A percentile compares a stretch with the other conserved stretches of the same genome.
Conservation (phyloP, 2,329 filamentous ascomycete species). For the Fusarium floridanum region DNA sequence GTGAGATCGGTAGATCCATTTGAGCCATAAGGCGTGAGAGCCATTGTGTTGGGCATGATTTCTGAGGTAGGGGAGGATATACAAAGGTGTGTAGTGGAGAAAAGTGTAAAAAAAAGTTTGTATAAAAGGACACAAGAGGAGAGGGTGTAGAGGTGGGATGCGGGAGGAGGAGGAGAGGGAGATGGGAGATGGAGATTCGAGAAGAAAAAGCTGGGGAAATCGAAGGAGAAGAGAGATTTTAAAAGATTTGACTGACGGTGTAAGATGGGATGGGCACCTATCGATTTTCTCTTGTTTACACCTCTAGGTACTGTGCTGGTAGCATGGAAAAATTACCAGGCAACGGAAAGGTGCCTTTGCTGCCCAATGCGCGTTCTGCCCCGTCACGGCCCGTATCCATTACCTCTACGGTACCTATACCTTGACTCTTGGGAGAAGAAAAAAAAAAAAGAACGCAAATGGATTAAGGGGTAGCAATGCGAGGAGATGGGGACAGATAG, state of each 20-base stretch:
- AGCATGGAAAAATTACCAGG: constrained; percentile 34
- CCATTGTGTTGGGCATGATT: constrained; percentile 46
- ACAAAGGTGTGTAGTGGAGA: constrained; percentile 17
- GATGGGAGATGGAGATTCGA: constrained; percentile 16
- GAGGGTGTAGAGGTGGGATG: constrained; percentile 1
- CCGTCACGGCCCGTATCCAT: constrained; percentile 14
- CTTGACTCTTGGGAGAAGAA: background rate
- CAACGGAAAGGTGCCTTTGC: constrained; percentile 44
- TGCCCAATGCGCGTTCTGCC: constrained; percentile 46
- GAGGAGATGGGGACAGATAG: background rate
- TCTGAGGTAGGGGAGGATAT: constrained; percentile 1
- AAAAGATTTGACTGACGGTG: constrained; percentile 30
- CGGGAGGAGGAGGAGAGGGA: constrained; percentile 12
- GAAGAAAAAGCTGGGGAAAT: constrained; percentile 31
- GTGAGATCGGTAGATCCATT: constrained; percentile 67
- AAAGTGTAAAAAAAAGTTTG: constrained; percentile 2
- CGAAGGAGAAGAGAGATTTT: constrained; percentile 24
- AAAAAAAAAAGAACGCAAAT: constrained; percentile 34
- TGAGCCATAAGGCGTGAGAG: constrained; percentile 53
- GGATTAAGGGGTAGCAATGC: constrained; percentile 34
- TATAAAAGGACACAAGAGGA: constrained; percentile 6
- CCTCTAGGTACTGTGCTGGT: constrained; percentile 5
- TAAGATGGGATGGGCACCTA: constrained; percentile 15
- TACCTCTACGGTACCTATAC: background rate
- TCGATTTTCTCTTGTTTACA: constrained; percentile 36